Conservation (phyloP, 2,329 filamentous ascomycete species). For the Trichophyton benhamiae region DNA sequence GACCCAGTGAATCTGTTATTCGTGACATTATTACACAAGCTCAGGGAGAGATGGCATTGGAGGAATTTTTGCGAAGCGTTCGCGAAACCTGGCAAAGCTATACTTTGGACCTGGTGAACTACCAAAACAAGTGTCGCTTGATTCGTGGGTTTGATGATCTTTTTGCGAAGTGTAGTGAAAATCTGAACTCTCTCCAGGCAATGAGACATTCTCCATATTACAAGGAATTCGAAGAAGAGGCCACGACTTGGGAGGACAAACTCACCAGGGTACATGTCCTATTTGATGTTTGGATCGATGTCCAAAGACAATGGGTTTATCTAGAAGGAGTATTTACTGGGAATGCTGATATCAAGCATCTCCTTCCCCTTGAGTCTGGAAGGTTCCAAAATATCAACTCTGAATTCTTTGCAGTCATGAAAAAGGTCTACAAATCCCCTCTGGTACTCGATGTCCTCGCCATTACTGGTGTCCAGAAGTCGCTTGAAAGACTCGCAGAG, state of each 20-base stretch:
- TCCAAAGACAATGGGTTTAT: slow-evolving; percentile 99
- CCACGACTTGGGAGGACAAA: slow-evolving; percentile 93
- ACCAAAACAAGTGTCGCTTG: slow-evolving; percentile 94
- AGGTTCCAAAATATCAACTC: slow-evolving; percentile 99
- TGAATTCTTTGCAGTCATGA: slow-evolving; percentile 98
- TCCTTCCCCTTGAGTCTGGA: slow-evolving; percentile 89
- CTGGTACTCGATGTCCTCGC: slow-evolving; percentile 92
- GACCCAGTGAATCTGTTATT: slow-evolving; percentile 75
- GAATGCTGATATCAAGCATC: slow-evolving; percentile 96
- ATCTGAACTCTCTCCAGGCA: slow-evolving; percentile 90
- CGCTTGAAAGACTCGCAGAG: slow-evolving; percentile 88
- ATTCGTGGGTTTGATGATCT: slow-evolving; percentile 97
- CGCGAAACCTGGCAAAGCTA: slow-evolving; percentile 96
- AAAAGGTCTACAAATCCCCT: slow-evolving; percentile 94
- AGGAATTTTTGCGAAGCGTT: slow-evolving; percentile 93
- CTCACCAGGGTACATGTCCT: slow-evolving; percentile 93
- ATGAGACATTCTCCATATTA: slow-evolving; percentile 99
- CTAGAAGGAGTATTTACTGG: slow-evolving; percentile 97
- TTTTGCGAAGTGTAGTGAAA: slow-evolving; percentile 96
- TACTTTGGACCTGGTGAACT: slow-evolving; percentile 83
- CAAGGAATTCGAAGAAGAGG: slow-evolving; percentile 98
- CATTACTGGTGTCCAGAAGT: slow-evolving; percentile 92
- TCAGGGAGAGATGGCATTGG: slow-evolving; percentile 93
- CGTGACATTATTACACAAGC: slow-evolving; percentile 90
- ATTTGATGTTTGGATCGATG: slow-evolving; percentile 99